phyloP scores from a whole-genome alignment of 805 yeast genomes.

The Teunomyces funiuensis region DNA sequence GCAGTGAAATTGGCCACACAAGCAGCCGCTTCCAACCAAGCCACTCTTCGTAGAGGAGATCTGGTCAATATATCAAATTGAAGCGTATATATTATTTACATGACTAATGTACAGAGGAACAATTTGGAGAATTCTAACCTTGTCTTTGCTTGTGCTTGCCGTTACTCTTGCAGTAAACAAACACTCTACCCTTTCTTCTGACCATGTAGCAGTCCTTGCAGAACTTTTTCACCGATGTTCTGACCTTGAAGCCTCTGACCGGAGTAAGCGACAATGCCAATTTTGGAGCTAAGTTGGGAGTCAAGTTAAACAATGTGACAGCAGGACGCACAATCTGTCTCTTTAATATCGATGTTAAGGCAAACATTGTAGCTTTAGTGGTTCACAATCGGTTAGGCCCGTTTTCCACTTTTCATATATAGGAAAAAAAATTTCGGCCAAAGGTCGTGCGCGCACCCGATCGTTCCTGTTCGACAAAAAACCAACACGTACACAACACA shows the following conservation, averaged over 20 bases:
- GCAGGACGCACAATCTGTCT: slow-evolving; percentile 15
- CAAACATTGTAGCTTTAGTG: slow-evolving; percentile 14
- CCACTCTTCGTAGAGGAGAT: not conserved
- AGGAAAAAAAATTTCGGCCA: not conserved
- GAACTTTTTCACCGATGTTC: slow-evolving; percentile 89
- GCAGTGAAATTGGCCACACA: slow-evolving; percentile 34
- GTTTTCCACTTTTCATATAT: not conserved
- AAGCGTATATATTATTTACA: slow-evolving; percentile 4
- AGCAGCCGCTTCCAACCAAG: slow-evolving; percentile 8
- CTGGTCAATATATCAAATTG: not conserved
- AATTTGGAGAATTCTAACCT: slow-evolving; percentile 40
- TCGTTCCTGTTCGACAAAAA: slow-evolving; percentile 6
- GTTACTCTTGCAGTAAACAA: slow-evolving; percentile 89
- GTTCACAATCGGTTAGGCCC: not conserved
- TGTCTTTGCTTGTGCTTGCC: slow-evolving; percentile 95
- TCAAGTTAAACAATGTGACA: slow-evolving; percentile 1
- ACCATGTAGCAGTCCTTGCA: slow-evolving; percentile 89
- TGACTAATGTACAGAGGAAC: slow-evolving; percentile 3
- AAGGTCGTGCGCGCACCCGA: slow-evolving; percentile 3
- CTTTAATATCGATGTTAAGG: slow-evolving; percentile 17
- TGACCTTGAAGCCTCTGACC: slow-evolving; percentile 63
- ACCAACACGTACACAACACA: slow-evolving; percentile 13
- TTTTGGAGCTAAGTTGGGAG: slow-evolving; percentile 13
- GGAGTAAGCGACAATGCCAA: slow-evolving; percentile 12
- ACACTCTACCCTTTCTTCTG: slow-evolving; percentile 91